phyloP scores from a whole-genome alignment of 495 filamentous ascomycete species.

The Neurospora hispaniola region DNA sequence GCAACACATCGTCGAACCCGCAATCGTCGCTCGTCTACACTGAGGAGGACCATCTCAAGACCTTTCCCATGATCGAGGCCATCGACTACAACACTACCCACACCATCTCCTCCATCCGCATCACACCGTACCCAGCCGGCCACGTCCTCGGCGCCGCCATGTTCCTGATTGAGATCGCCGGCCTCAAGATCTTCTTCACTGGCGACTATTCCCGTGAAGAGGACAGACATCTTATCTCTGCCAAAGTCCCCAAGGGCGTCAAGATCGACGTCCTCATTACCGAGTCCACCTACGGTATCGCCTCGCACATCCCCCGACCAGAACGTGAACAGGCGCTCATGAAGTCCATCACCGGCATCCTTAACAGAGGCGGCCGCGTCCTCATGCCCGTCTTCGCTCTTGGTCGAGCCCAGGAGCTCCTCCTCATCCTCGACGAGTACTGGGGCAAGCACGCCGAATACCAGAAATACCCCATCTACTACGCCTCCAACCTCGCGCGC shows the following conservation, averaged over 20 bases:
- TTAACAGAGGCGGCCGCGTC: slow-evolving; percentile 84
- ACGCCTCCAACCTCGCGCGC: slow-evolving; percentile 82
- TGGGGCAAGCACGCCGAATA: slow-evolving; percentile 80
- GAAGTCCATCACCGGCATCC: slow-evolving; percentile 82
- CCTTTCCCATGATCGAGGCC: slow-evolving; percentile 86
- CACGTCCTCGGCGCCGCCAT: slow-evolving; percentile 98
- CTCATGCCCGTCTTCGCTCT: slow-evolving; percentile 94
- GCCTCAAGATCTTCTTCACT: slow-evolving; percentile 91
- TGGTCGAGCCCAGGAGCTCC: slow-evolving; percentile 82
- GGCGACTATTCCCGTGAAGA: slow-evolving; percentile 94
- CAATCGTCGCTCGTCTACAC: slow-evolving; percentile 70
- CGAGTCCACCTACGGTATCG: slow-evolving; percentile 92
- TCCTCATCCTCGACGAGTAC: slow-evolving; percentile 94
- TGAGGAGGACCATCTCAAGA: slow-evolving; percentile 85
- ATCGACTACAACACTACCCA: slow-evolving; percentile 98
- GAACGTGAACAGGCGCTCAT: slow-evolving; percentile 89
- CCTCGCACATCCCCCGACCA: slow-evolving; percentile 74
- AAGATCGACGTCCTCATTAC: slow-evolving; percentile 95
- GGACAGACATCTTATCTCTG: slow-evolving; percentile 88
- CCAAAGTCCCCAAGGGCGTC: slow-evolving; percentile 69
- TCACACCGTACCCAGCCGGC: slow-evolving; percentile 92
- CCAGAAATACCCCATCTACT: slow-evolving; percentile 90
- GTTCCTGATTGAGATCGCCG: slow-evolving; percentile 94
- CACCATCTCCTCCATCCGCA: slow-evolving; percentile 88
- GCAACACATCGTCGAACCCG: slow-evolving; percentile 66